Evolutionary conservation across 2,329 filamentous ascomycete species (phyloP), one percentile per base, ranked within the genome.

Genomic region (Phialophora tarda): DNA sequence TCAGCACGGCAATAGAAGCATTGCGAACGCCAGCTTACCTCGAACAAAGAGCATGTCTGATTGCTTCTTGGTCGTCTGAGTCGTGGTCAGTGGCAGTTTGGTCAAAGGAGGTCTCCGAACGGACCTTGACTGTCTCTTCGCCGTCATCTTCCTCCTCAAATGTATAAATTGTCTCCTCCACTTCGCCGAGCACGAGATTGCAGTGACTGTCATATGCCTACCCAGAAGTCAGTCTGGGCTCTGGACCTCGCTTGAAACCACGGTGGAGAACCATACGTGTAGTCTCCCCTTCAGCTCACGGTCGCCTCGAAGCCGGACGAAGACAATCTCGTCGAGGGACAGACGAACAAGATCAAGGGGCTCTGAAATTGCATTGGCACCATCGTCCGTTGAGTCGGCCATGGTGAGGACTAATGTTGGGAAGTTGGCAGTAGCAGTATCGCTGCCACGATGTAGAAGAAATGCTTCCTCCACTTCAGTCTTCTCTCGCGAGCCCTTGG

Each of bases 181-280:
- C 95, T 72, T 99, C 95, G 62, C 95, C 94, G 5, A 99, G 85
- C 5, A 99, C 92, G 53, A 99, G 81, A 76, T 99, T 99, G 85
- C 96, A 99, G 79, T 99, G 95, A 75, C 92, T 97, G 77, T 99
- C 95, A 78, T 99, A 99, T 63, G 95, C 95, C 95, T 99, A 30
- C 59, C 38, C 32, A 11, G 51, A 6, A 23, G 59, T 77, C 67
- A 74, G 70, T 71, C 60, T 63, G 62, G 17, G 14, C 21, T 59
- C 38, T n/a, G 38, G 6, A 21, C 38, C 17, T 44, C 38, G 24
- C 14, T 26, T 44, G 17, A 41, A 23, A 24, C n/a, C n/a, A 38
- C 51, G 12, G 44, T 55, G 23, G 65, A 26, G 28, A 24, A 41
- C 80, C 89, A 76, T 82, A 98, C 95, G 80, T 99, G 95, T 76